phyloP scores from a whole-genome alignment of 2,329 filamentous ascomycete species.

The Aurifilum marmelostoma region DNA sequence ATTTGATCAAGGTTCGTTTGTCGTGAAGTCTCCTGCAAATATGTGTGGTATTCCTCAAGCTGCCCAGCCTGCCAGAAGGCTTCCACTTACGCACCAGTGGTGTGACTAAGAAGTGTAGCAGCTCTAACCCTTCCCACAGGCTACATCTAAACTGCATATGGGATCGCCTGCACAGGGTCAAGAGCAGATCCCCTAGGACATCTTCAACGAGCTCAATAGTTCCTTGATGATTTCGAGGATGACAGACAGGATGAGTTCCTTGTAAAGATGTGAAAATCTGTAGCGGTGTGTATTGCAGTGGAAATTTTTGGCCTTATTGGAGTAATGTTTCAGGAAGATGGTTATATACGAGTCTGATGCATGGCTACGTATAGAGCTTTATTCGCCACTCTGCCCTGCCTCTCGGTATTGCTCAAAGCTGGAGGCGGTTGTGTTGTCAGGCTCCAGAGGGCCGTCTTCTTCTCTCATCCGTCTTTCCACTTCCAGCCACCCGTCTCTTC shows the following conservation, averaged over 20 bases:
- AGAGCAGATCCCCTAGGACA: accelerated
- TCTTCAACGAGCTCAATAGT: not conserved
- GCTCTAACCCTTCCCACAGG: not conserved
- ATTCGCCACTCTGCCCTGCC: conserved; percentile 41
- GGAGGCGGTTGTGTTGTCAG: conserved; percentile 17
- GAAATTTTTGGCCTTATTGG: not conserved
- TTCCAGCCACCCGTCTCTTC: conserved; percentile 71
- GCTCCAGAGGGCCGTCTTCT: conserved; percentile 51
- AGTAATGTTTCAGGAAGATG: not conserved
- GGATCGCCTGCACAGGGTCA: not conserved
- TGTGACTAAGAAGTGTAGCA: not conserved
- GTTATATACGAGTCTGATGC: too few relatives aligned
- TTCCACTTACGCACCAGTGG: not conserved
- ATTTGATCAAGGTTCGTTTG: conserved; percentile 10
- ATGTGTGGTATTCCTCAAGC: not conserved
- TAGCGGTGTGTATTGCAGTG: not conserved
- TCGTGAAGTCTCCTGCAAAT: not conserved
- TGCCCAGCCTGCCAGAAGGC: not conserved
- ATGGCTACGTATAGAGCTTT: not conserved
- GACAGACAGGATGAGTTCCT: not conserved
- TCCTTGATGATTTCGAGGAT: not conserved
- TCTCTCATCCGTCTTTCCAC: conserved; percentile 69
- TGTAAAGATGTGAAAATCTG: not conserved
- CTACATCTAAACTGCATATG: not conserved
- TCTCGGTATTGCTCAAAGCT: conserved; percentile 38